Evolutionary conservation across 139 green algal genomes (phyloP).

Genomic region (Volvox reticuliferus): DNA sequence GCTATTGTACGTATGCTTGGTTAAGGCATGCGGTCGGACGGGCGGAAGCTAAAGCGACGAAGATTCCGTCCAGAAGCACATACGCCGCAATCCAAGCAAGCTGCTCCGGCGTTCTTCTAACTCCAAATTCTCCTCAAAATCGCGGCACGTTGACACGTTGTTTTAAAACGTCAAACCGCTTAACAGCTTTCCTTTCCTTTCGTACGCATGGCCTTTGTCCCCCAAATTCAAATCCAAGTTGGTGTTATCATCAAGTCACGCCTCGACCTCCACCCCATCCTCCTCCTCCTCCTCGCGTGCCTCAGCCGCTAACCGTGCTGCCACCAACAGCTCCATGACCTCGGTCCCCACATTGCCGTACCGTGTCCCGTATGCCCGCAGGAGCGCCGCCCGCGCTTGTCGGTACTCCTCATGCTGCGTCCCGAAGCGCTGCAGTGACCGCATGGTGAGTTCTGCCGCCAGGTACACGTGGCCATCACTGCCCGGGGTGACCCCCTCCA

Average conservation of each 20-base stretch:
- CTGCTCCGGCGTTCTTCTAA: too few species aligned
- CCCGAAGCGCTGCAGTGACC: conserved; percentile 42
- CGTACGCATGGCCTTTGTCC: too few species aligned
- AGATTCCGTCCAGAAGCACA: too few species aligned
- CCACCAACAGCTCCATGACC: conserved; percentile 47
- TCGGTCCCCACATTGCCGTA: conserved; percentile 44
- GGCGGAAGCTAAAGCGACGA: too few species aligned
- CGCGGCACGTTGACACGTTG: too few species aligned
- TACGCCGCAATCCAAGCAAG: too few species aligned
- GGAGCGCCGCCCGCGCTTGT: conserved; percentile 16
- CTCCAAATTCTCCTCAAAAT: too few species aligned
- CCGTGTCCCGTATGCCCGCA: conserved; percentile 29
- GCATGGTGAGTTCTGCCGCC: conserved; percentile 45
- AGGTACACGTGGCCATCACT: conserved; percentile 42
- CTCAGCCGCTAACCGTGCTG: conserved; percentile 43
- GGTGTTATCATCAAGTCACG: neutral
- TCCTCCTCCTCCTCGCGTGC: conserved; percentile 11
- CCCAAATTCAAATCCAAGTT: too few species aligned
- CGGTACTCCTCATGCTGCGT: conserved; percentile 43
- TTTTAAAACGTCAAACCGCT: too few species aligned
- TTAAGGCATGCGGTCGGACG: too few species aligned
- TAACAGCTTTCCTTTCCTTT: too few species aligned
- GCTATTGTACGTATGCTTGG: too few species aligned
- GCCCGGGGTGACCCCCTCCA: conserved; percentile 41
- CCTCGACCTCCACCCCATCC: neutral